phyloP scores from a whole-genome alignment of 2,329 filamentous ascomycete species.

The Verticillium klebahnii region DNA sequence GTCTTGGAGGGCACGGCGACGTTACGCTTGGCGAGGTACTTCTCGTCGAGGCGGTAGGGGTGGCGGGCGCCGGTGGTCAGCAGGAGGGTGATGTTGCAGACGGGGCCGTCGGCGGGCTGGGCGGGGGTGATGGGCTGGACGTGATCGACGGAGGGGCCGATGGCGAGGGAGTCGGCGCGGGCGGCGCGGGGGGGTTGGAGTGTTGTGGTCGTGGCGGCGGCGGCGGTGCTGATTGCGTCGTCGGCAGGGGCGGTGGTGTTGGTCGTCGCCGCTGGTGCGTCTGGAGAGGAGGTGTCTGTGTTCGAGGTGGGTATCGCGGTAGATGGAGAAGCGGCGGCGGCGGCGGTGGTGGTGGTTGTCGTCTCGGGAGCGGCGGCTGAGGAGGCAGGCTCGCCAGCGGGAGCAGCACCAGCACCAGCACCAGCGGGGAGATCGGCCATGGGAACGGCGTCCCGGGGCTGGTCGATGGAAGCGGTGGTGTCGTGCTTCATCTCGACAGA shows the following conservation, averaged over 20 bases:
- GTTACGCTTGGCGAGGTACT: slow-evolving; percentile 76
- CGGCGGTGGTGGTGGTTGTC: slow-evolving; percentile 3
- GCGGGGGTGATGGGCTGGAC: slow-evolving; percentile 28
- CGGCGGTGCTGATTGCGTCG: slow-evolving; percentile 10
- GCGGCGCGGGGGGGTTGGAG: neutral
- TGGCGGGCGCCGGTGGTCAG: slow-evolving; percentile 78
- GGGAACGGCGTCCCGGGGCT: slow-evolving; percentile 30
- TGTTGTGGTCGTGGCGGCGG: slow-evolving; percentile 12
- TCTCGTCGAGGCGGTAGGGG: slow-evolving; percentile 85
- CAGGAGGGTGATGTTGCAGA: slow-evolving; percentile 75
- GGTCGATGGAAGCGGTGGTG: slow-evolving; percentile 23
- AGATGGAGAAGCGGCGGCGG: neutral
- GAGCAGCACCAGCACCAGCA: slow-evolving; percentile 4
- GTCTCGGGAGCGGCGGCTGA: slow-evolving; percentile 4
- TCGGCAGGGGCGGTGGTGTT: slow-evolving; percentile 13
- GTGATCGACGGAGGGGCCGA: slow-evolving; percentile 38
- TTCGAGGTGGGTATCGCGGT: neutral
- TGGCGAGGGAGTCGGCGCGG: slow-evolving; percentile 31
- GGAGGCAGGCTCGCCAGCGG: slow-evolving; percentile 3
- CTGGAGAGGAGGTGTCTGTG: neutral
- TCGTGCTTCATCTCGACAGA: slow-evolving; percentile 7
- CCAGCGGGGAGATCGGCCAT: slow-evolving; percentile 28
- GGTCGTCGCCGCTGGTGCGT: neutral
- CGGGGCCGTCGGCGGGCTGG: slow-evolving; percentile 28
- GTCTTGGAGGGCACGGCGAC: slow-evolving; percentile 68